Percentiles rank a stretch among this genome's conserved stretches.
These are phyloP conservation scores for Kazachstania kunashirensis DNA, from an alignment of 805 yeast species.

Conservation along the genomic window DNA sequence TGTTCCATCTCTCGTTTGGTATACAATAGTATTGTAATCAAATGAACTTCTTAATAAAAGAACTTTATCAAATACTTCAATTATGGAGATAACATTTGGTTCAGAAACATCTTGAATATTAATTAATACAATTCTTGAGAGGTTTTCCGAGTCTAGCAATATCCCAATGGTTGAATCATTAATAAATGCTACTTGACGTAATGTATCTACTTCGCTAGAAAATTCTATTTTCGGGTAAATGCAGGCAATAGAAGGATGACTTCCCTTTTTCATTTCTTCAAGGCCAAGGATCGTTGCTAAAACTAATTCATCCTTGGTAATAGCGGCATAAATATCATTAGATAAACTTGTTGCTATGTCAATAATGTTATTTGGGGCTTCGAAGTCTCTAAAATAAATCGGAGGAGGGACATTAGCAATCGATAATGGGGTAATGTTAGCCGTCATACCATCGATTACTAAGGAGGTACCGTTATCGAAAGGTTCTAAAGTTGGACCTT, in stretches of 20 bases:
- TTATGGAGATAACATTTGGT: conserved; percentile 34
- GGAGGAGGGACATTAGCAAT: conserved; percentile 95
- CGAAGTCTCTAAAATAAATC: conserved; percentile 59
- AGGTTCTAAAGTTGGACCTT: conserved; percentile 64
- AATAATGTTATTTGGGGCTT: conserved; percentile 42
- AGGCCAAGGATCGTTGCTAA: conserved; percentile 39
- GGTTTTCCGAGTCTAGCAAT: conserved; percentile 42
- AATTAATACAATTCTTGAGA: conserved; percentile 43
- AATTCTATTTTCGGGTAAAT: conserved; percentile 29
- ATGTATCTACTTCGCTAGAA: conserved; percentile 34
- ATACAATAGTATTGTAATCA: conserved; percentile 42
- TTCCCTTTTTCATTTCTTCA: conserved; percentile 37
- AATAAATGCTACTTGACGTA: conserved; percentile 57
- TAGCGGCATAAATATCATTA: conserved; percentile 49
- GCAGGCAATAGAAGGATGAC: conserved; percentile 36
- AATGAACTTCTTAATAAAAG: conserved; percentile 48
- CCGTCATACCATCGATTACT: conserved; percentile 68
- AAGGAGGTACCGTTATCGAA: conserved; percentile 67
- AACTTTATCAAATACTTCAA: conserved; percentile 41
- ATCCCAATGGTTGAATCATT: conserved; percentile 46
- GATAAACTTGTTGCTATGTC: conserved; percentile 57
- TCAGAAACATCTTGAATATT: conserved; percentile 36
- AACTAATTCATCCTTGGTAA: conserved; percentile 39
- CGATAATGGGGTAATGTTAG: conserved; percentile 71
- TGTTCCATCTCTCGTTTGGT: conserved; percentile 56